Conservation (phyloP, 1,284 basidiomycete species). For the Moesziomyces sp. region DNA sequence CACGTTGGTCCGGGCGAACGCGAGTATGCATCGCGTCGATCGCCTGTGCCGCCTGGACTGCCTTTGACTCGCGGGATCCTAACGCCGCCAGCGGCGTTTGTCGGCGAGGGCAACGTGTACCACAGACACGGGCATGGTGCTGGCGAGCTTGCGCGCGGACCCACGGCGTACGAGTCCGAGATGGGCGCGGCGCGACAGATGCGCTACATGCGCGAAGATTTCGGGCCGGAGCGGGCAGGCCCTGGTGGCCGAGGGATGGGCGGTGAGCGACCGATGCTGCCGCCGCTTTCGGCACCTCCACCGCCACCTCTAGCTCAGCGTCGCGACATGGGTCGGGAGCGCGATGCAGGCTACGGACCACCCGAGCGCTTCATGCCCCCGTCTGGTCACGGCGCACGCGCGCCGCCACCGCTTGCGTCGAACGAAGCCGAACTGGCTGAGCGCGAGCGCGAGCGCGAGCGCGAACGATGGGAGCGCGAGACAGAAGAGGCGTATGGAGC, state of each 20-base stretch:
- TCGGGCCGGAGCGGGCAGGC: neutral
- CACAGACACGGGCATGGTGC: slow-evolving; percentile 6
- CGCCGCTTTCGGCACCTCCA: slow-evolving; percentile 15
- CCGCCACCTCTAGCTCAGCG: slow-evolving; percentile 1
- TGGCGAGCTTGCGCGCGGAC: neutral
- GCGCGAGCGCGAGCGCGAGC: slow-evolving; percentile 7
- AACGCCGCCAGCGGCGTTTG: slow-evolving; percentile 17
- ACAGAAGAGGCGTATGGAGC: neutral
- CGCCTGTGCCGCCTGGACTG: slow-evolving; percentile 1
- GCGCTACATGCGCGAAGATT: neutral
- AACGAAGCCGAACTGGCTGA: slow-evolving; percentile 3
- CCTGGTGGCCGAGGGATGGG: neutral
- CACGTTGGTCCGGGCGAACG: slow-evolving; percentile 3
- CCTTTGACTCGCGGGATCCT: slow-evolving; percentile 3
- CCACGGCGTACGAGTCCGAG: slow-evolving; percentile 9
- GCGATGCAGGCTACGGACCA: slow-evolving; percentile 3
- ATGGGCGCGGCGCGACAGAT: neutral
- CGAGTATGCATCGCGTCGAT: slow-evolving; percentile 3
- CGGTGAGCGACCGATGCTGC: slow-evolving; percentile 19
- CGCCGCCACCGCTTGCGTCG: neutral
- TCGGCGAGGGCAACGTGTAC: slow-evolving; percentile 2
- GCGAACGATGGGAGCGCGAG: slow-evolving; percentile 16
- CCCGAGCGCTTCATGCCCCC: neutral
- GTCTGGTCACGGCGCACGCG: slow-evolving; percentile 1
- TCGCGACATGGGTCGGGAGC: neutral